These are phyloP conservation scores for Xylaria scruposa DNA, from an alignment of 495 filamentous ascomycete species.

Conservation along the genomic window DNA sequence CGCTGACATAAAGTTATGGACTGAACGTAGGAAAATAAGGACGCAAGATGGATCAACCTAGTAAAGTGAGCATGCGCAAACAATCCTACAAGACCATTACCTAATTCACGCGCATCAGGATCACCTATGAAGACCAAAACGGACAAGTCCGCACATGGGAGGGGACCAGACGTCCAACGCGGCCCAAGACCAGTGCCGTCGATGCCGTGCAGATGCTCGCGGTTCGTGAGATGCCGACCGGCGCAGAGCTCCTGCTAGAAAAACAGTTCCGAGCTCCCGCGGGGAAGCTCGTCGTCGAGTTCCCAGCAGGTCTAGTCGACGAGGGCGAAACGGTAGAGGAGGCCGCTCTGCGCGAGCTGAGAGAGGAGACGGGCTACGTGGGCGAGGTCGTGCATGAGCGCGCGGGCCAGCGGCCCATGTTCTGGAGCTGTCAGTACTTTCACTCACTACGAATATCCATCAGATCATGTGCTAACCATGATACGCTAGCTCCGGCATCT, in stretches of 20 bases:
- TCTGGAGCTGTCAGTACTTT: conserved; percentile 71
- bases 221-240: conserved; percentile 62
- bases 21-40: conserved; percentile 45
- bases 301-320: conserved; percentile 79
- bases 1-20: background rate
- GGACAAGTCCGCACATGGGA: conserved; percentile 72
- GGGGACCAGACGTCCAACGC: conserved; percentile 68
- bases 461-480: background rate
- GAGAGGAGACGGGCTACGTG: conserved; percentile 82
- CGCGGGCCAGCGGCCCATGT: conserved; percentile 60
- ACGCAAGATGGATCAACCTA: conserved; percentile 70
- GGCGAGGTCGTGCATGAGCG: conserved; percentile 56
- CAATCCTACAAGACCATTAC: background rate
- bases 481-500: conserved; percentile 42
- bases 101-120: conserved; percentile 47
- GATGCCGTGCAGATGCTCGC: conserved; percentile 83
- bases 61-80: conserved; percentile 52
- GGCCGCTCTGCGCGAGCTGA: conserved; percentile 75
- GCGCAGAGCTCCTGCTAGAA: conserved; percentile 66
- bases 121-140: conserved; percentile 67
- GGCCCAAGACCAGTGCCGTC: conserved; percentile 64
- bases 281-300: conserved; percentile 72
- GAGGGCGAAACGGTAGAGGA: conserved; percentile 71
- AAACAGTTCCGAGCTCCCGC: conserved; percentile 80
- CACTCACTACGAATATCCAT: background rate